Evolutionary conservation across 2,329 filamentous ascomycete genomes (phyloP).

Genomic region (Rhynchosporium agropyri): DNA sequence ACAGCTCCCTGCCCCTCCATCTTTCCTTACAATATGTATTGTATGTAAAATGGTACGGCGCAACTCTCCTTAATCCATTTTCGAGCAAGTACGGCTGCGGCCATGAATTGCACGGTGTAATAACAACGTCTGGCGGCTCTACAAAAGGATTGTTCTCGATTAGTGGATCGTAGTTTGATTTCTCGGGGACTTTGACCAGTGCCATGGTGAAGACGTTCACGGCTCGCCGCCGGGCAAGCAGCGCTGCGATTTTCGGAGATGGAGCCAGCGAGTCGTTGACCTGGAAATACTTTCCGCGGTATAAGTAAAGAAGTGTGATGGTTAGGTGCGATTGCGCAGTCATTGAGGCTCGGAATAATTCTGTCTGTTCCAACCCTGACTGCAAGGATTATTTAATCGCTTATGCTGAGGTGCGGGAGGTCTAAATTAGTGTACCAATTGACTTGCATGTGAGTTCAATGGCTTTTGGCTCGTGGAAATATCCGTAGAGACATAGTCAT

Average conservation of each 20-base stretch:
- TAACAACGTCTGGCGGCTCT: slow-evolving; percentile 51
- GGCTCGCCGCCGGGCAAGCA: slow-evolving; percentile 52
- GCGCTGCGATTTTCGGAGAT: slow-evolving; percentile 54
- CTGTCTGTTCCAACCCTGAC: slow-evolving; percentile 14
- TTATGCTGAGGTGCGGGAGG: background rate
- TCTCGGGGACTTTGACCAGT: slow-evolving; percentile 40
- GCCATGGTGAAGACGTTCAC: slow-evolving; percentile 49
- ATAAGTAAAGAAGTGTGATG: background rate
- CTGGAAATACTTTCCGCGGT: background rate
- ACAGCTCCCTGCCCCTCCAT: slow-evolving; percentile 79
- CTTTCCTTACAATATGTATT: slow-evolving; percentile 93
- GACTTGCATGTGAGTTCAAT: background rate
- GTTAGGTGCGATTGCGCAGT: background rate
- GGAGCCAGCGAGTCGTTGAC: slow-evolving; percentile 47
- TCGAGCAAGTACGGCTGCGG: slow-evolving; percentile 79
- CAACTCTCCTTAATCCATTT: slow-evolving; percentile 78
- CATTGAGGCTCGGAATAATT: slow-evolving; percentile 13
- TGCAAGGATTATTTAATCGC: slow-evolving; percentile 9
- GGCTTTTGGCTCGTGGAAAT: background rate
- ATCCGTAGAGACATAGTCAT: too few species aligned
- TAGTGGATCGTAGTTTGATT: slow-evolving; percentile 40
- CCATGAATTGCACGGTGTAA: slow-evolving; percentile 58
- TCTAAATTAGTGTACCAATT: background rate
- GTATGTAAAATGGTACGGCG: slow-evolving; percentile 90
- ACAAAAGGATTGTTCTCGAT: slow-evolving; percentile 44